Evolutionary conservation across 2,329 filamentous ascomycete genomes (phyloP).

Genomic region (Exophiala oligosperma): DNA sequence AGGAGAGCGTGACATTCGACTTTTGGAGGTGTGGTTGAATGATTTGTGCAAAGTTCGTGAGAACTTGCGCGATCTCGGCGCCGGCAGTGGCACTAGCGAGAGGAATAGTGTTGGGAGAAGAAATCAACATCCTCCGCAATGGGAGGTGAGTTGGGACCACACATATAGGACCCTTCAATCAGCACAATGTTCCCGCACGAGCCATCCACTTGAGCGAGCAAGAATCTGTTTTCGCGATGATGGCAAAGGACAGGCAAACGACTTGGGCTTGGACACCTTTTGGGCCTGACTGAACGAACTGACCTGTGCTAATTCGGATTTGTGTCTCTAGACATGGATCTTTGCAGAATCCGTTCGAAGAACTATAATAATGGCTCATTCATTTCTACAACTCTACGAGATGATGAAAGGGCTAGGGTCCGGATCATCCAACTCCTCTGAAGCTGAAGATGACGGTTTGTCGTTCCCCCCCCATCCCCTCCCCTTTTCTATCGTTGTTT

Average conservation of each 20-base stretch:
- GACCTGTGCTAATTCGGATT: too few relatives aligned
- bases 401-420: background rate
- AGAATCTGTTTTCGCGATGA: too few relatives aligned
- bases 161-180: background rate
- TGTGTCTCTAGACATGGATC: background rate
- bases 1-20: background rate
- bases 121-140: background rate
- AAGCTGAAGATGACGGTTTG: background rate
- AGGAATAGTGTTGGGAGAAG: too few relatives aligned
- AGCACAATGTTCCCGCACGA: too few relatives aligned
- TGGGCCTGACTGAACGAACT: background rate
- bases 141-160: background rate
- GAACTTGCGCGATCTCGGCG: background rate
- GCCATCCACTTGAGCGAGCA: too few relatives aligned
- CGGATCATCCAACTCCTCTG: too few relatives aligned
- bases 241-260: too few relatives aligned
- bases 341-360: conserved; percentile 3
- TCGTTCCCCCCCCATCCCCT: background rate
- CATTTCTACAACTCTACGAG: background rate
- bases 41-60: conserved; percentile 2
- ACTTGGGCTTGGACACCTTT: background rate
- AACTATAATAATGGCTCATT: conserved; percentile 2
- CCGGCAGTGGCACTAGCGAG: too few relatives aligned
- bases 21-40: background rate
- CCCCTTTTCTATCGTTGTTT: too few relatives aligned